Conservation (phyloP, 2,329 filamentous ascomycete species). For the Harringtonia lauricola region DNA sequence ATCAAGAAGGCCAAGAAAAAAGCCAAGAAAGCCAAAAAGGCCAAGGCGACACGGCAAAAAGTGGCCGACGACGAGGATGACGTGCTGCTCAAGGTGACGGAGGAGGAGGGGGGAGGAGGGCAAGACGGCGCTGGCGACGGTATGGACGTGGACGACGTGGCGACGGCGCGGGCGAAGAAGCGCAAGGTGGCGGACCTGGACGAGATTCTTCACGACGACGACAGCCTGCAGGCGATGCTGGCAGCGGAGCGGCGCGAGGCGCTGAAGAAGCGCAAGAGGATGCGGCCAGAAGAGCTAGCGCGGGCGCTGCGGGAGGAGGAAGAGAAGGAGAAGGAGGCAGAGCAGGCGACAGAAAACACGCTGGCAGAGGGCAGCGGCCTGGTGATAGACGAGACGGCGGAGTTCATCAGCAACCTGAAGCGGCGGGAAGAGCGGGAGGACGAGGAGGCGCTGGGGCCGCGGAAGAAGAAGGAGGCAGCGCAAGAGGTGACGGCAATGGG, state of each 20-base stretch:
- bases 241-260: constrained; percentile 73
- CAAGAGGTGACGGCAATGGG: constrained; percentile 30
- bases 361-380: constrained; percentile 49
- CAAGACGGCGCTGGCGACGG: constrained; percentile 23
- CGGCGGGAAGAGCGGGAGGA: constrained; percentile 49
- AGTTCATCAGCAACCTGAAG: constrained; percentile 81
- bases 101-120: too few relatives aligned
- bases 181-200: constrained; percentile 44
- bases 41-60: neutral
- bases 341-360: neutral
- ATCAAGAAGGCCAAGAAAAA: constrained; percentile 92
- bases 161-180: constrained; percentile 41
- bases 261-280: constrained; percentile 84
- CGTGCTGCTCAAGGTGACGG: constrained; percentile 31
- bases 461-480: constrained; percentile 8
- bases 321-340: constrained; percentile 16
- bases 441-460: constrained; percentile 38
- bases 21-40: constrained; percentile 38
- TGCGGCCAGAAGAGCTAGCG: constrained; percentile 76
- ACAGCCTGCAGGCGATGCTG: constrained; percentile 79
- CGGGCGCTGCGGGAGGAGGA: constrained; percentile 60
- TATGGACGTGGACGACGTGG: constrained; percentile 61
- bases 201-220: constrained; percentile 73
- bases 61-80: constrained; percentile 62
- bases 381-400: constrained; percentile 90